Base-by-base conservation (phyloP, 192 early-diverging fungal genomes). In the Backusella australiensis region DNA sequence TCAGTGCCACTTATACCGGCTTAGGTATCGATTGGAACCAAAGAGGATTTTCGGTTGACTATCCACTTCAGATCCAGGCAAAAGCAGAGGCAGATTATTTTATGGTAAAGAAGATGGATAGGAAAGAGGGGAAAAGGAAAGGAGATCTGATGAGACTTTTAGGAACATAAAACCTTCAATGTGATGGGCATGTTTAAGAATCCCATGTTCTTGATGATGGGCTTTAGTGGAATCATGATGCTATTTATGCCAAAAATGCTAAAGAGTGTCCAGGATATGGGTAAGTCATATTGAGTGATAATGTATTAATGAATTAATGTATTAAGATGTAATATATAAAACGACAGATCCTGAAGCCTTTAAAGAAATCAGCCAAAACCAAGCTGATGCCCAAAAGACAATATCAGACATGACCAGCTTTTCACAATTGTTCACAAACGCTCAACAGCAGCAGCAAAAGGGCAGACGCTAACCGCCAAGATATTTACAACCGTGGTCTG, bases 131-230 rank as follows among this genome's bases (percentile, higher is more conserved):
- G 19, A 17, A 36, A 38, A 38, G 19, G 34, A 53, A 23, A 44
- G 23, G 42, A 63, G 17, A 34, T 5, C 29, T 21, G 32, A 34
- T 19, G 21, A 23, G 1, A 15, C 41, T 17, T 46, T 17, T 75
- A 90, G 89, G 74, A 81, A 77, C 83, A 85, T 35, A 83, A 90
- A 81, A 84, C 83, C 9, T 90, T 90, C 72, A 87, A 86, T 49
- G 39, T 86, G 29, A 75, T 83, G 70, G 81, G 81, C 19, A 73
- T 90, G 68, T 85, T 90, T 46, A 83, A 83, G 56, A 90, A 90
- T 78, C 89, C 89, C 8, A 87, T 88, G 85, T 82, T 90, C 76
- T 77, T 90, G 59, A 87, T 90, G 85, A 84, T 88, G 81, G 89
- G 87, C 19, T 72, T 87, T 44, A 87, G 87, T 82, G 84, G 75